A percentile compares a stretch with the other conserved stretches of the same genome.
phyloP scores from a whole-genome alignment of 768 basidiomycete genomes.

The Russula vinacea region DNA sequence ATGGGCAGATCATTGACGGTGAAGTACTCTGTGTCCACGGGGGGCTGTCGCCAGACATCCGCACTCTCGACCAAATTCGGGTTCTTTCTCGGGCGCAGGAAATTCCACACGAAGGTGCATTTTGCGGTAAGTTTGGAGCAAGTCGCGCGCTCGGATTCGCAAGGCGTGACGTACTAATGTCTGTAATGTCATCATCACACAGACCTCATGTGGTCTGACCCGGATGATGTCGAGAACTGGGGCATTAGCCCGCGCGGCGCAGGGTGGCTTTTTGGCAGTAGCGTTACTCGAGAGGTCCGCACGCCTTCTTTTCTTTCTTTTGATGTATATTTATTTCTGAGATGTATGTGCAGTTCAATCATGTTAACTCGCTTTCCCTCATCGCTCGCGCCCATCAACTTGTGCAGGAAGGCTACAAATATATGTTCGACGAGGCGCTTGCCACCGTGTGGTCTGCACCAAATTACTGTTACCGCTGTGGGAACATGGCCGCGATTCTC shows the following conservation, averaged over 20 bases:
- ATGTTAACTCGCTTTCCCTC: conserved; percentile 80
- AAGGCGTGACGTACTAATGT: neutral
- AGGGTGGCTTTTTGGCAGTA: conserved; percentile 90
- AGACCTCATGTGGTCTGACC: conserved; percentile 99
- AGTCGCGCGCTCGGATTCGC: neutral
- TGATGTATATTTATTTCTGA: neutral
- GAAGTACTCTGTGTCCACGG: conserved; percentile 92
- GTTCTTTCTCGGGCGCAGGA: conserved; percentile 94
- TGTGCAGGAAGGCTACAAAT: conserved; percentile 93
- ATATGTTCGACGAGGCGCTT: conserved; percentile 92
- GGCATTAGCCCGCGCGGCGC: conserved; percentile 95
- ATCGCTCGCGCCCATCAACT: conserved; percentile 97
- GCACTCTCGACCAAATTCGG: conserved; percentile 91
- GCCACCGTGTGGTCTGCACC: conserved; percentile 94
- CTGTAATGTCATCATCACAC: no score
- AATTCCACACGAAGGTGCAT: conserved; percentile 98
- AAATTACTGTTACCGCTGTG: conserved; percentile 82
- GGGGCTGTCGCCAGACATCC: conserved; percentile 92
- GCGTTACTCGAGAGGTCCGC: conserved; percentile 77
- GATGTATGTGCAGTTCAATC: conserved; percentile 65
- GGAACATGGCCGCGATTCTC: conserved; percentile 90
- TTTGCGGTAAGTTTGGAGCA: conserved; percentile 62
- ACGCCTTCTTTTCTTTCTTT: neutral
- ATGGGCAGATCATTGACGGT: conserved; percentile 85
- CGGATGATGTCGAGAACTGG: conserved; percentile 93